A percentile compares a stretch with the other conserved stretches of the same genome.
phyloP scores from a whole-genome alignment of 768 basidiomycete genomes.

The Collybia nuda region DNA sequence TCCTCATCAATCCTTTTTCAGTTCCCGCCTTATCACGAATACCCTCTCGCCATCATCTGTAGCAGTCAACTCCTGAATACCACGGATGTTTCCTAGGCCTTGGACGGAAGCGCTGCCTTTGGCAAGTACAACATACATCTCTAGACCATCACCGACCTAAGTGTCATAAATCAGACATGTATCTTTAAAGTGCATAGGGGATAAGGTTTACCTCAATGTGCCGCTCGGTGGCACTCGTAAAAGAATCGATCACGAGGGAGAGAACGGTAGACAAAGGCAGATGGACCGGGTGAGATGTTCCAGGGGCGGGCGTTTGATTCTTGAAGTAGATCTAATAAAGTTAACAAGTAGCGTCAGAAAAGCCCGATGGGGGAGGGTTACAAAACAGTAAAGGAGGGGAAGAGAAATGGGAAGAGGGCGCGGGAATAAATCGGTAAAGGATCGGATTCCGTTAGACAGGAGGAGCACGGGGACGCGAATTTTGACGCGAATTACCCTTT shows the following conservation, averaged over 20 bases:
- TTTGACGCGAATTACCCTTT: conserved; percentile 7
- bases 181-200: conserved; percentile 8
- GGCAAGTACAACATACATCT: conserved; percentile 85
- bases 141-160: conserved; percentile 93
- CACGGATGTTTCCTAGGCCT: conserved; percentile 53
- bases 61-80: conserved; percentile 62
- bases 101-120: conserved; percentile 57
- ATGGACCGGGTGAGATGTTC: conserved; percentile 74
- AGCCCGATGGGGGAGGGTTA: conserved; percentile 14
- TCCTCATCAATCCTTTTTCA: conserved; percentile 74
- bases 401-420: conserved; percentile 20
- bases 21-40: conserved; percentile 72
- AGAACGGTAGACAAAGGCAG: conserved; percentile 81
- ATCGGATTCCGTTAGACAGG: conserved; percentile 32
- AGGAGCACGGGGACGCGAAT: conserved; percentile 13
- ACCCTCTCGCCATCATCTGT: conserved; percentile 69
- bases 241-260: conserved; percentile 90
- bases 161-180: conserved; percentile 9
- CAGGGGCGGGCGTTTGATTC: conserved; percentile 82
- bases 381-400: conserved; percentile 11
- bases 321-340: conserved; percentile 88
- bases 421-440: conserved; percentile 47
- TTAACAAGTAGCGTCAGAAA: conserved; percentile 21
- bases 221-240: conserved; percentile 95
- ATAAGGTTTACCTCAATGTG: conserved; percentile 82